Conservation (phyloP, 345 rosid species). For the Orychophragmus violaceus region DNA sequence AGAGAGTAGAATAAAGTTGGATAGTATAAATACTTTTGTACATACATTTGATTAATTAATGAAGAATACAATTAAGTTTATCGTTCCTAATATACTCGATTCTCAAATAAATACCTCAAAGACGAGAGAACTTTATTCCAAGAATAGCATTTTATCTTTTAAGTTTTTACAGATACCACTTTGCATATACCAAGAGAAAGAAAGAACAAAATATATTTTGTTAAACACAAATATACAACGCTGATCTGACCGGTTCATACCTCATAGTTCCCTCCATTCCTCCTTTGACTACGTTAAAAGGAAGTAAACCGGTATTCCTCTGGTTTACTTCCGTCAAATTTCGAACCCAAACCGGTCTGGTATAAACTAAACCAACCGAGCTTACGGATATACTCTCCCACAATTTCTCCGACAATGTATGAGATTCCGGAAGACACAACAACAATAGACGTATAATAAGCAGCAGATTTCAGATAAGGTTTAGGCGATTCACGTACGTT, state of each 20-base stretch:
- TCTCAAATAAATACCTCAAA: background rate
- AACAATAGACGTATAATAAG: conserved; percentile 38
- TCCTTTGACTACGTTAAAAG: background rate
- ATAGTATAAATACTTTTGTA: too few species aligned
- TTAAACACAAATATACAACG: background rate
- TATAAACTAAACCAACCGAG: conserved; percentile 37
- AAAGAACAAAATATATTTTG: background rate
- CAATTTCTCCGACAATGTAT: conserved; percentile 44
- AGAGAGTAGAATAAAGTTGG: too few species aligned
- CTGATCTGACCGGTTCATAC: background rate
- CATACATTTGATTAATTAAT: too few species aligned
- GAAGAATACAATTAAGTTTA: too few species aligned
- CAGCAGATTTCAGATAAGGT: conserved; percentile 43
- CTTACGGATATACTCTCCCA: conserved; percentile 39
- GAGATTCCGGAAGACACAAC: conserved; percentile 53
- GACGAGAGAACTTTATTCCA: background rate
- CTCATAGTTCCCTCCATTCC: background rate
- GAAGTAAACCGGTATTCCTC: conserved; percentile 8
- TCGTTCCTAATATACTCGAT: too few species aligned
- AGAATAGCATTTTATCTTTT: background rate
- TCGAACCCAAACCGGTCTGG: background rate
- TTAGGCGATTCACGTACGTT: conserved; percentile 29
- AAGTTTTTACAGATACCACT: background rate
- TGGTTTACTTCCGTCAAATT: background rate
- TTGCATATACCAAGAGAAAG: background rate